Conservation (phyloP, 2,329 filamentous ascomycete species). For the Scortechinia acanthostroma region DNA sequence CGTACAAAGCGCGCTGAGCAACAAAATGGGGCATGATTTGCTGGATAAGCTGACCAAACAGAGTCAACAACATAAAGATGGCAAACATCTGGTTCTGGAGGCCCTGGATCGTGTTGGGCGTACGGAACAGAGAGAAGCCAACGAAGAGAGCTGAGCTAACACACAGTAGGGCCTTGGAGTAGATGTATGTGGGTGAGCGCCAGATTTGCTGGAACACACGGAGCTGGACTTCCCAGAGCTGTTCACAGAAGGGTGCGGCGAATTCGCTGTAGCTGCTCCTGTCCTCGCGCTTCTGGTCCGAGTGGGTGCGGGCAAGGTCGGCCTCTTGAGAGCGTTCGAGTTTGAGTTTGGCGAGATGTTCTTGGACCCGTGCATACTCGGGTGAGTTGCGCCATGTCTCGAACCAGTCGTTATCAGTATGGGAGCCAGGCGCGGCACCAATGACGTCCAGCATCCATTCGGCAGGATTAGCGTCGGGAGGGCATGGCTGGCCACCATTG, state of each 20-base stretch:
- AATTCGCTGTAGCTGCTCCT: conserved; percentile 50
- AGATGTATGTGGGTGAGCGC: conserved; percentile 73
- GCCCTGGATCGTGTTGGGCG: conserved; percentile 44
- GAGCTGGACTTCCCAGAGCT: conserved; percentile 41
- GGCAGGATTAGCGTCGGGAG: conserved; percentile 37
- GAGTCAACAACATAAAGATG: conserved; percentile 56
- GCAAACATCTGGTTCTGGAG: conserved; percentile 56
- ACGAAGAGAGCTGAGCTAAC: conserved; percentile 54
- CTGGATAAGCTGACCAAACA: conserved; percentile 49
- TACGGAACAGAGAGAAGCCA: conserved; percentile 65
- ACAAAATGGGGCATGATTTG: conserved; percentile 60
- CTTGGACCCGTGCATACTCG: neutral
- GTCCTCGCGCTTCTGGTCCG: conserved; percentile 16
- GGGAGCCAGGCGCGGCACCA: conserved; percentile 1
- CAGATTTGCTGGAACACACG: conserved; percentile 80
- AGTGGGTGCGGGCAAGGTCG: too few species aligned
- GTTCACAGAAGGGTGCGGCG: conserved; percentile 47
- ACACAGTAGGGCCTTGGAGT: conserved; percentile 62
- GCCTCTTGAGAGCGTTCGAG: too few species aligned
- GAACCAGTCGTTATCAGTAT: neutral
- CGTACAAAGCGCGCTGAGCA: conserved; percentile 50
- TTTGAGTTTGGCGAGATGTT: neutral
- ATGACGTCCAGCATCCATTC: conserved; percentile 40
- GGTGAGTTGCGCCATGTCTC: neutral
- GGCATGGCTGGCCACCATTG: conserved; percentile 52